Conservation (phyloP, 2,329 filamentous ascomycete genomes). For the Lecanoromycetidae sp. region DNA sequence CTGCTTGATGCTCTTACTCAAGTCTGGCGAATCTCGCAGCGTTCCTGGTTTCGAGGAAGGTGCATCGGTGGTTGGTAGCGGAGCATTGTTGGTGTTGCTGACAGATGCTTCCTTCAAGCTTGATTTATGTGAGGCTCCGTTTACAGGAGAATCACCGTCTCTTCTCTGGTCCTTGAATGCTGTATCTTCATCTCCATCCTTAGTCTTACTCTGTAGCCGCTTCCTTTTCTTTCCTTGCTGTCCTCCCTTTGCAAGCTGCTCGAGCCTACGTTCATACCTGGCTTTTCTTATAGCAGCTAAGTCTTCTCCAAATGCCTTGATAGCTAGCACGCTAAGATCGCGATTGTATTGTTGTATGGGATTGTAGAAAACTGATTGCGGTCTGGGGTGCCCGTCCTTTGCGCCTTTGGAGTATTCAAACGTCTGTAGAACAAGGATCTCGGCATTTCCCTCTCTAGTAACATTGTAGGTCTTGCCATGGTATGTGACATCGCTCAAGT, state of each 20-base stretch:
- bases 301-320: constrained; percentile 75
- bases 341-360: constrained; percentile 98
- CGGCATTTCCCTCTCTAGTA: constrained; percentile 54
- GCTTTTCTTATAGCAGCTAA: constrained; percentile 35
- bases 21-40: no score
- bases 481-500: constrained; percentile 26
- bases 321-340: constrained; percentile 82
- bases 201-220: constrained; percentile 10
- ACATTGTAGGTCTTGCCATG: constrained; percentile 45
- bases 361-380: constrained; percentile 86
- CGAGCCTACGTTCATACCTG: constrained; percentile 29
- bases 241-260: constrained; percentile 12
- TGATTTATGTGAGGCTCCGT: background rate
- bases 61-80: no score
- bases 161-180: background rate
- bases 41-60: no score
- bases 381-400: constrained; percentile 24
- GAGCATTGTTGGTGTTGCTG: no score
- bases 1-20: no score
- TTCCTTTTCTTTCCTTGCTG: constrained; percentile 20
- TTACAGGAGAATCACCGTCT: background rate
- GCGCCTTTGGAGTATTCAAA: constrained; percentile 28
- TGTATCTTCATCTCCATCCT: background rate
- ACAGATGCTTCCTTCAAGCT: background rate
- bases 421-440: constrained; percentile 49